Conservation (phyloP, 805 yeast species). For the Ogataea parapolymorpha region DNA sequence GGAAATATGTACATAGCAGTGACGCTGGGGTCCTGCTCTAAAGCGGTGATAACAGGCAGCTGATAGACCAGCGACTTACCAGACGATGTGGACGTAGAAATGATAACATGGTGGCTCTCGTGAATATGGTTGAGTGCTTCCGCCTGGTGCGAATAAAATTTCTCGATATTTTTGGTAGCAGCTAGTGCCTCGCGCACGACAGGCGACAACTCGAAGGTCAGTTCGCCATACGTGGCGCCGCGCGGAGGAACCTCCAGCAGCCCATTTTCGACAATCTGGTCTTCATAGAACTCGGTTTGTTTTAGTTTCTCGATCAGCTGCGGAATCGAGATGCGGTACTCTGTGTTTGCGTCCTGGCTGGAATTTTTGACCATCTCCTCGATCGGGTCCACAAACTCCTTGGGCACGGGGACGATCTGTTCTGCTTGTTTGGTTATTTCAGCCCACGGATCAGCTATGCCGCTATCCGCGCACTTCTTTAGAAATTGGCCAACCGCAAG, state of each 20-base stretch:
- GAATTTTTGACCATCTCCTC: constrained; percentile 46
- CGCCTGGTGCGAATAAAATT: constrained; percentile 78
- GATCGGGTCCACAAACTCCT: constrained; percentile 57
- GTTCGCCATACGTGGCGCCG: constrained; percentile 41
- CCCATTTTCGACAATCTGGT: constrained; percentile 58
- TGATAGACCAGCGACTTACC: constrained; percentile 95
- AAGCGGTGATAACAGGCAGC: constrained; percentile 64
- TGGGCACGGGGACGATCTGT: constrained; percentile 44
- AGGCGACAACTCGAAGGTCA: constrained; percentile 46
- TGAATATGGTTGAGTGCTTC: constrained; percentile 63
- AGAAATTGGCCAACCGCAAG: constrained; percentile 38
- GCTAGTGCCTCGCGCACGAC: constrained; percentile 51
- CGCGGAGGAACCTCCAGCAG: constrained; percentile 42
- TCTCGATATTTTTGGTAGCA: constrained; percentile 43
- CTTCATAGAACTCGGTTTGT: constrained; percentile 47
- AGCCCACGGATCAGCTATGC: constrained; percentile 39
- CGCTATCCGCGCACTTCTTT: constrained; percentile 26
- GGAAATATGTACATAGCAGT: constrained; percentile 92
- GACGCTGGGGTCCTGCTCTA: constrained; percentile 39
- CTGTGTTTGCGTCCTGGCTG: constrained; percentile 11
- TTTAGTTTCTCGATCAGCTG: constrained; percentile 50
- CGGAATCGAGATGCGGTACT: constrained; percentile 35
- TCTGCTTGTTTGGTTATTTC: constrained; percentile 37
- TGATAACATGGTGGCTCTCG: constrained; percentile 64
- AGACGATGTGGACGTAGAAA: constrained; percentile 93